These are phyloP conservation scores for Extremus antarcticus DNA, from an alignment of 495 filamentous ascomycete species.

Conservation along the genomic window DNA sequence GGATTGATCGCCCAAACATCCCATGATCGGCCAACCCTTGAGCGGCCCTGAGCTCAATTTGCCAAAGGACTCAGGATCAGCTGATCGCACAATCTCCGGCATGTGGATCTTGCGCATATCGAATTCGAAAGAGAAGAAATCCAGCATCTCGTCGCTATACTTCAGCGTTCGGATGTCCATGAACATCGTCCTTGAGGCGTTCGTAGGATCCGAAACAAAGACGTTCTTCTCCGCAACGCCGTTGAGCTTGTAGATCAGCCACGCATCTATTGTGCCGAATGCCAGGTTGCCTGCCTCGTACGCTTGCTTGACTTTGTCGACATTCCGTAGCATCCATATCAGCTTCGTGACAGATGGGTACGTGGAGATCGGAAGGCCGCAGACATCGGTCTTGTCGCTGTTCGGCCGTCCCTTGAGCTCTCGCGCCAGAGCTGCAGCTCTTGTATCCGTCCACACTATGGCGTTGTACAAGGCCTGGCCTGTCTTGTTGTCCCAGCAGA, in stretches of 20 bases:
- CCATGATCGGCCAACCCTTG: constrained; percentile 67
- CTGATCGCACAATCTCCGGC: constrained; percentile 79
- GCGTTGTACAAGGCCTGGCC: constrained; percentile 82
- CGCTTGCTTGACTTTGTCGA: constrained; percentile 58
- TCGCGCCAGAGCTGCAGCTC: constrained; percentile 69
- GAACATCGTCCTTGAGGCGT: constrained; percentile 93
- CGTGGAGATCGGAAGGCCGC: constrained; percentile 82
- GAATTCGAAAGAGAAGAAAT: constrained; percentile 61
- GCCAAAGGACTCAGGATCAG: constrained; percentile 67
- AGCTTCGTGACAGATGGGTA: constrained; percentile 90
- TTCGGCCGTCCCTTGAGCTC: constrained; percentile 57
- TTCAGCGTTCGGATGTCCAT: constrained; percentile 81
- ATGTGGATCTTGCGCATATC: constrained; percentile 64
- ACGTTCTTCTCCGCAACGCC: constrained; percentile 60
- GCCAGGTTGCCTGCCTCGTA: constrained; percentile 71
- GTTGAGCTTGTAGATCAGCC: constrained; percentile 85
- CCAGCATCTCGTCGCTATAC: constrained; percentile 71
- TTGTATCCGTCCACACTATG: constrained; percentile 89
- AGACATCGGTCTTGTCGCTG: constrained; percentile 60
- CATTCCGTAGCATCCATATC: constrained; percentile 70
- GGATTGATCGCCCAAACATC: constrained; percentile 88
- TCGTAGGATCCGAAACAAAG: constrained; percentile 82
- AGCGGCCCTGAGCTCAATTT: constrained; percentile 53
- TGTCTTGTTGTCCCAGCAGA: constrained; percentile 82
- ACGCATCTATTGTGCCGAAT: constrained; percentile 90